Evolutionary conservation across 2,329 filamentous ascomycete genomes (phyloP), one percentile per base, ranked within the genome.

Genomic region (Cladobotryum mycophilum): DNA sequence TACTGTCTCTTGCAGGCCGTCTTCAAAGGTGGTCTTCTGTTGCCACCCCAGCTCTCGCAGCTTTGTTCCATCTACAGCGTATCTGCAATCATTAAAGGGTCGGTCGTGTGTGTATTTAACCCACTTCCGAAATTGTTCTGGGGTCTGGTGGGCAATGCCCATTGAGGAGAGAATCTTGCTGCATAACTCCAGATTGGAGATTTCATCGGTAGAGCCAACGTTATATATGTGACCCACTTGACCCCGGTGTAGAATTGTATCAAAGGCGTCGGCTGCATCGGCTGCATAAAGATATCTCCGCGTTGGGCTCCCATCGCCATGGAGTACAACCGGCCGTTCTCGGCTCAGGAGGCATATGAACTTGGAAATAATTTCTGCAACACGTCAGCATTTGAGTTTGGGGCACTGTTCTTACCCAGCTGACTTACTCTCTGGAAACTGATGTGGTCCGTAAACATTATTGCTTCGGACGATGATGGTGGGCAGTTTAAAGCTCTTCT

Each of bases 381-480:
- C 25, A 6, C n/a, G 40, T 49, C 33, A 53, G 17, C 25, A 52
- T 43, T 3, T 38, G 30, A 18, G 14, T 15, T 2, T 30, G 20
- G 9, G 25, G 6, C 9, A 30, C 25, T 30, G 25, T 30, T 30
- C 25, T 2, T 30, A 30, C 25, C 4, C 9, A 7, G 8, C 11
- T 17, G 12, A 61, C 85, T 68, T 70, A 90, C 87, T 90, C 70
- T 91, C 87, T 0, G 87, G 87, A 64, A 85, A 90, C 64, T 92
- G 88, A 63, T 91, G 86, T 18, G 88, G 88, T 0, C 88, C 88
- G 61, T 91, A 93, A 30, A 92, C 86, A 61, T 93, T 92, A 72
- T 92, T 92, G 64, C 86, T 86, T 45, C 88, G 78, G 25, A 91
- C 85, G 59, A 91, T 88, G 56, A 92, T 88, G 47, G 83, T 81